Evolutionary conservation across 1,284 basidiomycete species (phyloP), one percentile per base, ranked within the genome.

Genomic region (Apiotrichum montevideense): DNA sequence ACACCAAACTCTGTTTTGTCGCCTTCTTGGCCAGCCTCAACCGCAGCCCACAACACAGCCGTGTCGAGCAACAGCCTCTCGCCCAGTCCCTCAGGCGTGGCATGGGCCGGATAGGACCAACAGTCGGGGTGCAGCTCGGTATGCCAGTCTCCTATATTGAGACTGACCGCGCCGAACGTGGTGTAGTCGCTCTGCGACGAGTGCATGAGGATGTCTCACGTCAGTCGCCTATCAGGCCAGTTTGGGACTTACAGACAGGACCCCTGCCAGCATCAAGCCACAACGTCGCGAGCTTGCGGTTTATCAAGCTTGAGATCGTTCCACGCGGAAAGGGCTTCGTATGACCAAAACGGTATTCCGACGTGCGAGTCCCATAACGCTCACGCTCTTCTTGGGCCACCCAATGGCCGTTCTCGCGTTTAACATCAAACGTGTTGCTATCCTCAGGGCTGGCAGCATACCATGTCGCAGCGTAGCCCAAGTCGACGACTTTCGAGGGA

Each of bases 11-110:
- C 63, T 3, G 62, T 57, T 39, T 60, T 57, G 13, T 54, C 47
- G 9, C 65, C 65, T 11, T 40, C 39, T 35, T 52, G 56, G 5
- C 45, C 51, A 3, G n/a, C 21, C 51, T 73, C 70, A 10, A 71
- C 58, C 3, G 63, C 65, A 4, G 58, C 69, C 44, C 72, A 72
- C 6, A 73, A 52, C n/a, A 57, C 57, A 4, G 71, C 66, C 2
- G 69, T 72, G 54, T 73, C 70, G 42, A 74, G 66, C 13, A 69
- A 34, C 44, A 69, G 66, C 9, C 61, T 55, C 40, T 63, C 59
- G 8, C 64, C 65, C 6, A 63, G 56, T 2, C 64, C 66, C 2
- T 57, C 47, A 0, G 59, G 49, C 34, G 56, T 59, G 48, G 58
- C 50, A 46, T 70, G 67, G 2, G 57, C 56, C 2, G 69, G 63